Conservation (phyloP, 2,329 filamentous ascomycete species). For the Elsinoe ampelina region DNA sequence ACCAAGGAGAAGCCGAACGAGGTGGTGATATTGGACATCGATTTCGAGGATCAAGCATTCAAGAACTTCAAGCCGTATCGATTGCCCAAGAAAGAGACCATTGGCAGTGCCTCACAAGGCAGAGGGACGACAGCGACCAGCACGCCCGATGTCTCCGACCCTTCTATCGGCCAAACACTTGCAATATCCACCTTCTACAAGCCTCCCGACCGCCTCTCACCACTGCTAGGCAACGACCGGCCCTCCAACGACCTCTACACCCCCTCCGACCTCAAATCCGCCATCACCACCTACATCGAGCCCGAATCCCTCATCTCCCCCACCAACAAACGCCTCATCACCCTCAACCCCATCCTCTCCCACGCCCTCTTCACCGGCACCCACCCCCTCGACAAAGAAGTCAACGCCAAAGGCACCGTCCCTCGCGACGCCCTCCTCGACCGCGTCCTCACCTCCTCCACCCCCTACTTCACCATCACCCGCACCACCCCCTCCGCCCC, state of each 20-base stretch:
- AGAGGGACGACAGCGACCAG: conserved; percentile 31
- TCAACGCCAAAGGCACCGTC: conserved; percentile 48
- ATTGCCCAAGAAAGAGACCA: conserved; percentile 48
- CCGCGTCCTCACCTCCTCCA: conserved; percentile 46
- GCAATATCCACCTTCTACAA: conserved; percentile 46
- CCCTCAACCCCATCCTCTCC: conserved; percentile 52
- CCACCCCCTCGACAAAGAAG: conserved; percentile 45
- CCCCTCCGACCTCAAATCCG: conserved; percentile 48
- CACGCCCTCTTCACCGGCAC: conserved; percentile 50
- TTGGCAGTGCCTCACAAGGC: conserved; percentile 30
- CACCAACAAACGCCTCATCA: conserved; percentile 53
- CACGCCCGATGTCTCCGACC: conserved; percentile 29
- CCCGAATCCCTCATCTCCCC: conserved; percentile 46
- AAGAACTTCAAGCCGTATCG: conserved; percentile 52
- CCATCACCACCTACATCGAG: conserved; percentile 50
- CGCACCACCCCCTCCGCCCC: conserved; percentile 32
- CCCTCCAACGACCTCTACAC: conserved; percentile 41
- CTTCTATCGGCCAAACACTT: conserved; percentile 39
- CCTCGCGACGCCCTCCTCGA: conserved; percentile 53
- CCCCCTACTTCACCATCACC: conserved; percentile 50
- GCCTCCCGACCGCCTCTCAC: conserved; percentile 48
- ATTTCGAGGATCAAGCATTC: conserved; percentile 50
- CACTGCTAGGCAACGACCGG: conserved; percentile 44
- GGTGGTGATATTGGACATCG: conserved; percentile 54
- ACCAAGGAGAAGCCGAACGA: conserved; percentile 57